A percentile compares a stretch with the other conserved stretches of the same genome.
phyloP scores from a whole-genome alignment of 2,329 filamentous ascomycete genomes.

The Monilinia polystroma region DNA sequence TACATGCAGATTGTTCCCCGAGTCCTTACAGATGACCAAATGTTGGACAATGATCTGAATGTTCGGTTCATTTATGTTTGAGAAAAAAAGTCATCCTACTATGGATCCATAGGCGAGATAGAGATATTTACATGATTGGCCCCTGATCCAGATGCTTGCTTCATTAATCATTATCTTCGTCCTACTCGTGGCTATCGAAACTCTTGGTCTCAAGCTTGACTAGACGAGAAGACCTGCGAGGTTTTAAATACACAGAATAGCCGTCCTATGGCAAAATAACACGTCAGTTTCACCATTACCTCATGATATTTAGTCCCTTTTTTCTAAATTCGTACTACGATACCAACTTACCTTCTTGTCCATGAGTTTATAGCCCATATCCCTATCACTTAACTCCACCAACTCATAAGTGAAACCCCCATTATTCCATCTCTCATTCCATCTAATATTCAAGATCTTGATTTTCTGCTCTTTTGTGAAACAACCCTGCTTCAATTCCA shows the following conservation, averaged over 20 bases:
- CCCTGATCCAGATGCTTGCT: neutral
- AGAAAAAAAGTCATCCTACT: neutral
- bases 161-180: neutral
- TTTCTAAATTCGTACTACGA: neutral
- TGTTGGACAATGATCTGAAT: neutral
- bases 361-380: slow-evolving; percentile 1
- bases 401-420: neutral
- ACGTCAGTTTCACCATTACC: neutral
- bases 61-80: neutral
- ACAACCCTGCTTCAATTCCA: slow-evolving; percentile 15
- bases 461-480: slow-evolving; percentile 8
- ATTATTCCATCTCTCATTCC: slow-evolving; percentile 9
- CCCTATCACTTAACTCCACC: slow-evolving; percentile 1
- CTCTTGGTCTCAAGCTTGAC: neutral
- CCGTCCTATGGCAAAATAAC: neutral
- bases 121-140: neutral
- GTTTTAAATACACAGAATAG: neutral
- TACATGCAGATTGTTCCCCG: neutral
- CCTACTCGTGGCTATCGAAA: neutral
- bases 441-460: slow-evolving; percentile 9
- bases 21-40: no score
- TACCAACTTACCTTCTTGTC: slow-evolving; percentile 10
- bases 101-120: neutral
- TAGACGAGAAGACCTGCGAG: neutral
- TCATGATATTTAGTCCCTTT: neutral